A percentile compares a stretch with the other conserved stretches of the same genome.
Evolutionary conservation across 257 asterid genomes (phyloP).

Genomic region (Paulownia fortunei): DNA sequence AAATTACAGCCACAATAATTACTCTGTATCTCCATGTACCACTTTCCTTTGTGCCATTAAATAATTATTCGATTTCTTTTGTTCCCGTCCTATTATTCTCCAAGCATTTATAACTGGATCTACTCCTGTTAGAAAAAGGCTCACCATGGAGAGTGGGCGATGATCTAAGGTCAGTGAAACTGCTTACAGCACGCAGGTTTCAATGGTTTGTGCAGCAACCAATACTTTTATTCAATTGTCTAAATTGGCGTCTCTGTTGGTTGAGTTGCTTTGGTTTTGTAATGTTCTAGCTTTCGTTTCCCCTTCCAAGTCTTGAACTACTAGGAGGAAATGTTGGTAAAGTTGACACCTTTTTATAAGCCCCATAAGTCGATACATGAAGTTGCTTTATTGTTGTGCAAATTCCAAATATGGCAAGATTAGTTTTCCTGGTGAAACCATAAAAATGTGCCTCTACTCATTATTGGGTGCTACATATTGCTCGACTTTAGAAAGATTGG

Average conservation of each 20-base stretch:
- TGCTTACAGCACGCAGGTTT: constrained; percentile 45
- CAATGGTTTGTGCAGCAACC: constrained; percentile 34
- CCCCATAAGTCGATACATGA: background rate
- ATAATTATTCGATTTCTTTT: constrained; percentile 26
- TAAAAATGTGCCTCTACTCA: background rate
- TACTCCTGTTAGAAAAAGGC: constrained; percentile 41
- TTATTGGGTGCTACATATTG: background rate
- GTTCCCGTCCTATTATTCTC: constrained; percentile 36
- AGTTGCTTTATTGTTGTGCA: constrained; percentile 10
- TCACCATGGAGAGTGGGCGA: constrained; percentile 44
- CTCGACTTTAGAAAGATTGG: background rate
- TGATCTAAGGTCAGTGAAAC: constrained; percentile 43
- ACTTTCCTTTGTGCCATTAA: constrained; percentile 42
- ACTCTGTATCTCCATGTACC: constrained; percentile 34
- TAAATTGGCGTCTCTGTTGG: constrained; percentile 13
- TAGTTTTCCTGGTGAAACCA: background rate
- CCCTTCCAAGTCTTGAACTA: background rate
- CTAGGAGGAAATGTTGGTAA: constrained; percentile 11
- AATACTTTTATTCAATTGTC: constrained; percentile 28
- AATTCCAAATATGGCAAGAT: background rate
- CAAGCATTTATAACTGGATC: constrained; percentile 36
- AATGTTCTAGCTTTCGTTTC: constrained; percentile 9
- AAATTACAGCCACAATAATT: constrained; percentile 42
- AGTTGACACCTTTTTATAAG: constrained; percentile 1
- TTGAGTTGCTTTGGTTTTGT: constrained; percentile 26